phyloP scores from a whole-genome alignment of 1,284 basidiomycete genomes.

The Grifola frondosa region DNA sequence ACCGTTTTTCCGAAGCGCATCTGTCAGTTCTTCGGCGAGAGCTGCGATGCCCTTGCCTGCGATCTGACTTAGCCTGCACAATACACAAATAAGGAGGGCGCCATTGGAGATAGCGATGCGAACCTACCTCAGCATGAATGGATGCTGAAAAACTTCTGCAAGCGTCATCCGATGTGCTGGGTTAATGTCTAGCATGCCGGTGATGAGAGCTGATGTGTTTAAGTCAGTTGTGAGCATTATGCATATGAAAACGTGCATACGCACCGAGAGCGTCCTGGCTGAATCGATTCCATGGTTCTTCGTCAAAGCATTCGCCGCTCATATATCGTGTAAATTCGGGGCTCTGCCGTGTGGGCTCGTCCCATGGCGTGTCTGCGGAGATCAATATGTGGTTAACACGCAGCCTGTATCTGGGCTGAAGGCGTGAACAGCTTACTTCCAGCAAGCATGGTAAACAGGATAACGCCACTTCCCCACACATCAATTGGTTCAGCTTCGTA shows the following conservation, averaged over 20 bases:
- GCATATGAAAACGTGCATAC: conserved; percentile 24
- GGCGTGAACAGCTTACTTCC: conserved; percentile 68
- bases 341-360: conserved; percentile 82
- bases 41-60: conserved; percentile 48
- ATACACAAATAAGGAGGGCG: no score
- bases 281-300: conserved; percentile 84
- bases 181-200: conserved; percentile 74
- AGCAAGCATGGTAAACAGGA: conserved; percentile 87
- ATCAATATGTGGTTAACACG: neutral
- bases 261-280: conserved; percentile 59
- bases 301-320: conserved; percentile 72
- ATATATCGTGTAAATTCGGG: conserved; percentile 81
- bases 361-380: conserved; percentile 91
- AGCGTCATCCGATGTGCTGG: conserved; percentile 73
- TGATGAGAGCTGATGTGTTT: conserved; percentile 70
- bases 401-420: neutral
- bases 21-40: conserved; percentile 70
- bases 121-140: conserved; percentile 76
- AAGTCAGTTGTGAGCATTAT: no score
- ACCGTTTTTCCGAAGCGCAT: conserved; percentile 62
- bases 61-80: conserved; percentile 67
- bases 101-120: no score
- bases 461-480: conserved; percentile 96
- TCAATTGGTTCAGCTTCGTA: conserved; percentile 94
- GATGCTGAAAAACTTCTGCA: conserved; percentile 66